These are phyloP conservation scores for Curvularia sp. DNA, from an alignment of 2,329 filamentous ascomycete species.

Conservation along the genomic window DNA sequence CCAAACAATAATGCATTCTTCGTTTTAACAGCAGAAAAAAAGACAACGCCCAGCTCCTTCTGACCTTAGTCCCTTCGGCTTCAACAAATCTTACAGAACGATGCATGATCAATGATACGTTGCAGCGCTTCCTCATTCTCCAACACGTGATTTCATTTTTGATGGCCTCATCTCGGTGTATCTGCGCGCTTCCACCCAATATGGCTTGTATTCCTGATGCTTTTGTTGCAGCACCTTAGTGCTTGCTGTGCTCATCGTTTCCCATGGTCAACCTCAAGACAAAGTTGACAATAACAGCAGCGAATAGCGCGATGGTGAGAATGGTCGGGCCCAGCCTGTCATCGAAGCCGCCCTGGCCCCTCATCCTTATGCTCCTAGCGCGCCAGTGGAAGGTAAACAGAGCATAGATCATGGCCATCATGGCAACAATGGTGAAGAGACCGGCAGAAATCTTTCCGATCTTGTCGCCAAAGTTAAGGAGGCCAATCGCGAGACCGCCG, in stretches of 20 bases:
- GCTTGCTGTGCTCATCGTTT: conserved; percentile 21
- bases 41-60: conserved; percentile 7
- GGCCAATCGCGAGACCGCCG: conserved; percentile 92
- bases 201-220: background rate
- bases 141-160: background rate
- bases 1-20: background rate
- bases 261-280: conserved; percentile 63
- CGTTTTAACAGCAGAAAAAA: background rate
- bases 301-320: conserved; percentile 81
- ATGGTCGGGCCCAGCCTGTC: conserved; percentile 94
- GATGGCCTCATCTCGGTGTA: background rate
- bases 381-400: conserved; percentile 97
- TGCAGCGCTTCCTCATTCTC: background rate
- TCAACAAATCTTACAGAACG: background rate
- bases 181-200: background rate
- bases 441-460: conserved; percentile 93
- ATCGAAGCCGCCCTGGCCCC: conserved; percentile 95
- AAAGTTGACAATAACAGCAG: conserved; percentile 96
- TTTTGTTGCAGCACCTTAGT: conserved; percentile 1
- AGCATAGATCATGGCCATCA: conserved; percentile 95
- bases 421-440: conserved; percentile 91
- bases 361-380: conserved; percentile 86
- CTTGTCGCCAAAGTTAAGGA: conserved; percentile 96
- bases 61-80: background rate
- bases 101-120: background rate